Percentiles rank a stretch among this genome's conserved stretches.
Evolutionary conservation across 2,329 filamentous ascomycete species (phyloP).

Genomic region (Xylaria polymorpha): DNA sequence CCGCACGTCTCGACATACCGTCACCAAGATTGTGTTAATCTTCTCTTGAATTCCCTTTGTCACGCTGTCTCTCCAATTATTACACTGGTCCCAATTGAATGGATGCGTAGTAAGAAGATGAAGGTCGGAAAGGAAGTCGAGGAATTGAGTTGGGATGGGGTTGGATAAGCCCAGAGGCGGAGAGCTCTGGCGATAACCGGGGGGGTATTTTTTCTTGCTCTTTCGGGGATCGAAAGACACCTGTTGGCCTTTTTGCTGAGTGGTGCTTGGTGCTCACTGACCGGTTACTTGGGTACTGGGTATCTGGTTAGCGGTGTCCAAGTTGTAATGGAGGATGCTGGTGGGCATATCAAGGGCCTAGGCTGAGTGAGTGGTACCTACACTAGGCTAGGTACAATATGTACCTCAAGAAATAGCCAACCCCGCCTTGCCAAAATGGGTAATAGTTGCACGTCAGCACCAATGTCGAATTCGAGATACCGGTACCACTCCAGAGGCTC

Average conservation of each 20-base stretch:
- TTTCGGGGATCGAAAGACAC: conserved; percentile 23
- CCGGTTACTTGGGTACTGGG: conserved; percentile 13
- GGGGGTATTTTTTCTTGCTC: conserved; percentile 33
- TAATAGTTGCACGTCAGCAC: conserved; percentile 27
- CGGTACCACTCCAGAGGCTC: conserved; percentile 2
- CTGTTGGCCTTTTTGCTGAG: conserved; percentile 38
- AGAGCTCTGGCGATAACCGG: conserved; percentile 36
- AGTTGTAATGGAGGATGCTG: conserved; percentile 21
- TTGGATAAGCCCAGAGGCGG: conserved; percentile 36
- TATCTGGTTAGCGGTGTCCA: conserved; percentile 37
- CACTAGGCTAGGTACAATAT: conserved; percentile 1
- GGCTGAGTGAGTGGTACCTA: not conserved
- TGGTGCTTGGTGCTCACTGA: conserved; percentile 5
- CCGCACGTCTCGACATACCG: conserved; percentile 33
- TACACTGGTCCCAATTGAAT: conserved; percentile 29
- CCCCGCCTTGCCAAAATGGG: conserved; percentile 31
- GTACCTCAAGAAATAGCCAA: conserved; percentile 16
- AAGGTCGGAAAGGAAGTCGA: conserved; percentile 30
- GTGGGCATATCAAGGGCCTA: conserved; percentile 20
- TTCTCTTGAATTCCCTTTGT: conserved; percentile 19
- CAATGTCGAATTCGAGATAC: conserved; percentile 1
- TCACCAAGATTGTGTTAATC: conserved; percentile 25
- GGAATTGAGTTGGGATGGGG: conserved; percentile 33
- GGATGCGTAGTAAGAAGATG: conserved; percentile 20
- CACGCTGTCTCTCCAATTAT: conserved; percentile 27